Evolutionary conservation across 2,329 filamentous ascomycete species (phyloP), one percentile per base, ranked within the genome.

Genomic region (Nigrospora sphaerica): DNA sequence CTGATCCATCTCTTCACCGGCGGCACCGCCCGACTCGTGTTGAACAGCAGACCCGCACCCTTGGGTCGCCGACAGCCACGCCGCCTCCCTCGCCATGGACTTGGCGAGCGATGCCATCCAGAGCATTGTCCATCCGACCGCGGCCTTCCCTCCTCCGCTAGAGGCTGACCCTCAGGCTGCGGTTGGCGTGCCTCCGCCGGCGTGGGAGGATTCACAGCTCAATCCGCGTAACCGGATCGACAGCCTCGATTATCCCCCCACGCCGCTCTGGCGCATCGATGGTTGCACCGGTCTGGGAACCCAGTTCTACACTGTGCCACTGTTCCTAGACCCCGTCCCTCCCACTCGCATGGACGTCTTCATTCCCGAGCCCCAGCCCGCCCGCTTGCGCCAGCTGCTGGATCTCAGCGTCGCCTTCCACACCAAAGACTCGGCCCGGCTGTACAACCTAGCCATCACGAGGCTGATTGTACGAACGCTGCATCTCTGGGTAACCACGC

Each of bases 191-290:
- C 42, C 31, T 12, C 46, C 52, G 18, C 34, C 49, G 14, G 47
- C 55, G 9, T 82, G 78, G 78, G 57, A 62, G 12, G 49, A 58
- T 3, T 81, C 78, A 6, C 61, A 66, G 36, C 64, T 81, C 37
- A 83, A 83, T 51, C 79, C 78, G 9, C 80, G 78, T 58, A 82
- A 81, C 54, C 71, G 78, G 48, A 75, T 82, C 56, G 71, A 81
- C 57, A 79, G 75, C 51, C 70, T 83, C 14, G 69, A 67, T 3
- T 60, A 65, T 9, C 68, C 70, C 2, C 42, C 54, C 13, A 53
- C 62, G 1, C 70, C 77, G 2, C 59, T 76, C 9, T 83, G 79
- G 78, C 70, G 75, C 32, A 73, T 83, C 41, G 78, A 83, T 52
- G 78, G 79, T 42, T 77, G 72, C 53, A 74, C 75, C 18, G 74